Percentiles rank a stretch among this genome's conserved stretches.
Conservation (phyloP, 1,139 yeast species). For the Entelexis sorbosivorans region DNA sequence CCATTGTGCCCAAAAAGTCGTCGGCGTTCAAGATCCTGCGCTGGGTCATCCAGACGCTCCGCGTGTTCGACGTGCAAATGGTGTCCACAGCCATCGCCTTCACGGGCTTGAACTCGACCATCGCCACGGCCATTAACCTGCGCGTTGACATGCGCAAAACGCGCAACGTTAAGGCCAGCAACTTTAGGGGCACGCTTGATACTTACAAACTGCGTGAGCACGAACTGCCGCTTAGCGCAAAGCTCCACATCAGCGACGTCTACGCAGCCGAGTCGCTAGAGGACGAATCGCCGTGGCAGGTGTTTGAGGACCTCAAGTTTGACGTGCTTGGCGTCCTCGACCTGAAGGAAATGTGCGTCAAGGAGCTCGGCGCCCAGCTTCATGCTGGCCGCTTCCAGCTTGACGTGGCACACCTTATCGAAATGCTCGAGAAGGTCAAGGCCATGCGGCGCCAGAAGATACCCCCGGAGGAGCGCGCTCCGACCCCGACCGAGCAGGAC, state of each 20-base stretch:
- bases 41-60: constrained; percentile 26
- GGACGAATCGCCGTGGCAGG: constrained; percentile 28
- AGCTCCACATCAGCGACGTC: constrained; percentile 26
- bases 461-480: not conserved
- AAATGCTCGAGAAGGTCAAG: constrained; percentile 10
- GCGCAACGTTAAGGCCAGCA: constrained; percentile 22
- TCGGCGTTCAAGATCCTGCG: constrained; percentile 11
- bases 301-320: constrained; percentile 27
- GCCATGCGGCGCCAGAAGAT: constrained; percentile 6
- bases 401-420: constrained; percentile 12
- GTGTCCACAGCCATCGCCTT: constrained; percentile 25
- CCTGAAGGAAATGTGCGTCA: constrained; percentile 27
- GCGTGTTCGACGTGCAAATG: constrained; percentile 27
- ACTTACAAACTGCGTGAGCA: constrained; percentile 25
- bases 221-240: constrained; percentile 28
- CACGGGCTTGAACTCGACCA: constrained; percentile 25
- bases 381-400: constrained; percentile 24
- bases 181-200: constrained; percentile 32
- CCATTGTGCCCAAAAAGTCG: constrained; percentile 16
- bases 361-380: constrained; percentile 30
- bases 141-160: constrained; percentile 26
- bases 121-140: constrained; percentile 26
- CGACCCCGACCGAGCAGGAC: not conserved
- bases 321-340: constrained; percentile 31
- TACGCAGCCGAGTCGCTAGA: constrained; percentile 26